These are phyloP conservation scores for Antrodiella citrinella DNA, from an alignment of 768 basidiomycete species.

Conservation along the genomic window DNA sequence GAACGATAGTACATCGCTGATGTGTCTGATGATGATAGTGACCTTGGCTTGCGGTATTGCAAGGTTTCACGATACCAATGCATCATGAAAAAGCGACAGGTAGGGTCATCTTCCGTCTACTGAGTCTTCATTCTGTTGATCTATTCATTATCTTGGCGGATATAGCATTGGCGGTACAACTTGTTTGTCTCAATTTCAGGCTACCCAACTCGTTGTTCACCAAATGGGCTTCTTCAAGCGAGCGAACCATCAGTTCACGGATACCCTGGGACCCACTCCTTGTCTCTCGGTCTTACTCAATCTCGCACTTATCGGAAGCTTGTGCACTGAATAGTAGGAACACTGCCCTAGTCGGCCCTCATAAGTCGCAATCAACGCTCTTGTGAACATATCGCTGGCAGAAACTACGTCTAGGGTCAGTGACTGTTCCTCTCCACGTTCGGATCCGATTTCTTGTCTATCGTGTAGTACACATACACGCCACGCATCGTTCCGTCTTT, in stretches of 20 bases:
- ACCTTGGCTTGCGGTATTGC: too few relatives aligned
- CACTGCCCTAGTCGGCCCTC: not conserved
- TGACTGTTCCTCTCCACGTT: not conserved
- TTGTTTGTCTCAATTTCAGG: not conserved
- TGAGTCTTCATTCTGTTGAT: not conserved
- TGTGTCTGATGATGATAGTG: too few relatives aligned
- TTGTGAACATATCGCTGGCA: not conserved
- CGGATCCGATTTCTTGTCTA: not conserved
- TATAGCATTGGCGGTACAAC: not conserved
- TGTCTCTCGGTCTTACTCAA: not conserved
- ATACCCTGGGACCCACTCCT: not conserved
- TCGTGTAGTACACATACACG: too few relatives aligned
- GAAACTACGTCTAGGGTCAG: not conserved
- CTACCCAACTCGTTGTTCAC: not conserved
- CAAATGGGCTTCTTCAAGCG: not conserved
- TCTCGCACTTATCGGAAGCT: too few relatives aligned
- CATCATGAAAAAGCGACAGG: not conserved
- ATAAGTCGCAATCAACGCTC: not conserved
- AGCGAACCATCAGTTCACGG: not conserved
- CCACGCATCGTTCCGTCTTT: not conserved
- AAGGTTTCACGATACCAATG: not conserved
- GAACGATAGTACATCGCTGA: too few relatives aligned
- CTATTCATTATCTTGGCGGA: not conserved
- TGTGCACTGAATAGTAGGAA: too few relatives aligned
- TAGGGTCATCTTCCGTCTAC: not conserved